Evolutionary conservation across 768 basidiomycete genomes (phyloP).

Genomic region (Mycena haematopus): DNA sequence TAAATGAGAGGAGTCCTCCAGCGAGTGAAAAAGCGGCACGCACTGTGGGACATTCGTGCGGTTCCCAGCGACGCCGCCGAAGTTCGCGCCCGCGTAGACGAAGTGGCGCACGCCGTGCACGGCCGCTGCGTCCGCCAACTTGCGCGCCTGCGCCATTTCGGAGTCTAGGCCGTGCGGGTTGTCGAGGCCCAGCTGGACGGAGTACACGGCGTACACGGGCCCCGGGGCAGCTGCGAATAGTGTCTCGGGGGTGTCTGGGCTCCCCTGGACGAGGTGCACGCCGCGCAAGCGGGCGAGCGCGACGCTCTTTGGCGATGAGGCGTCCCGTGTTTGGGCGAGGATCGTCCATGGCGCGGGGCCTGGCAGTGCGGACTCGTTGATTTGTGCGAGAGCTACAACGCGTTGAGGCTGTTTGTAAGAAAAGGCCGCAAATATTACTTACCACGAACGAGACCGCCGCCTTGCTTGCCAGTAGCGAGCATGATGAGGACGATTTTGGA

Average conservation of each 20-base stretch:
- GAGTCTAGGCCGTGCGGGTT: slow-evolving; percentile 14
- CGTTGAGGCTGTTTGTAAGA: too few species aligned
- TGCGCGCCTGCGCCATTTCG: slow-evolving; percentile 10
- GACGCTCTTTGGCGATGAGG: slow-evolving; percentile 6
- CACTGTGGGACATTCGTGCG: slow-evolving; percentile 18
- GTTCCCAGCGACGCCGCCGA: slow-evolving; percentile 6
- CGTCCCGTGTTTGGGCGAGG: slow-evolving; percentile 19
- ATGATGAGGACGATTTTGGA: slow-evolving; percentile 19
- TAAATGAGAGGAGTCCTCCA: too few species aligned
- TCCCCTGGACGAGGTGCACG: slow-evolving; percentile 9
- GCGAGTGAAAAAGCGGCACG: background rate
- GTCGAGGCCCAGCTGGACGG: slow-evolving; percentile 26
- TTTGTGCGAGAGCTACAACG: slow-evolving; percentile 8
- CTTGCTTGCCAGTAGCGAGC: slow-evolving; percentile 25
- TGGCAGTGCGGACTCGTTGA: slow-evolving; percentile 1
- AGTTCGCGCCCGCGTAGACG: slow-evolving; percentile 22
- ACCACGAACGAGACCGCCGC: slow-evolving; percentile 19
- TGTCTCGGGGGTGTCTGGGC: slow-evolving; percentile 5
- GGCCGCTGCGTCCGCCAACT: slow-evolving; percentile 18
- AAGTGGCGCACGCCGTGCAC: slow-evolving; percentile 16
- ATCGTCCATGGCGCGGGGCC: slow-evolving; percentile 13
- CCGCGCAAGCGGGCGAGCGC: slow-evolving; percentile 14
- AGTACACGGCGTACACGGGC: slow-evolving; percentile 19
- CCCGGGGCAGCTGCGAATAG: slow-evolving; percentile 18
- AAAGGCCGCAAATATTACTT: background rate